Base-by-base conservation (phyloP, 2,329 filamentous ascomycete species). In the Trichoderma endophyticum region DNA sequence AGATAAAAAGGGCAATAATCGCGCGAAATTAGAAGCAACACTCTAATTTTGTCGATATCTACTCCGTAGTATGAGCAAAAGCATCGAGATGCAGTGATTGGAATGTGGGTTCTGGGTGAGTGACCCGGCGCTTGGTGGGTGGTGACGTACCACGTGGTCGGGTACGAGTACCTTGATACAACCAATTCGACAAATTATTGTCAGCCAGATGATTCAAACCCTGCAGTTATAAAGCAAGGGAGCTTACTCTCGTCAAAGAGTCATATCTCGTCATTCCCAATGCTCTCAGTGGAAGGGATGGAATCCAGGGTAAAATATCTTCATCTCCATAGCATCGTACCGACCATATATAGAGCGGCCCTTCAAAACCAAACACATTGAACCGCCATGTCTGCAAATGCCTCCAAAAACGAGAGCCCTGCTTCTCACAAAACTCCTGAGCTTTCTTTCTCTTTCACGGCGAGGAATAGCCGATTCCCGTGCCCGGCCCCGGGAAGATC, bases 141-240 rank as follows among this genome's bases (percentile, higher is more conserved):
- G 64, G 64, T 67, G 54, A 67, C 64, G 51, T 67, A 59, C 64
- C 54, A 28, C 64, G 32, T 39, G 32, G 18, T 59, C 64, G 64
- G 64, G 64, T 67, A 67, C 64, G 26, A 34, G 21, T 67, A 24
- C 64, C 64, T 59, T 59, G 51, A 57, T 39, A 26, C 48, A 54
- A 54, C 48, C 48, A 54, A 54, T 3, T 24, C 48, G 48, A 54
- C 48, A 24, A 12, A 54, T 54, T 54, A 24, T 24, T 24, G 48
- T 54, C 48, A 54, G 48, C 48, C 48, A 24, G 43, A 21, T 51
- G 43, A 4, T 51, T 51, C 2, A 6, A 21, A 21, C 43, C 43
- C 43, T 54, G 48, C 48, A 24, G 48, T 54, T 54, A 54, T 54
- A 54, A 51, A 54, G 48, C 21, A 64, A 28, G 26, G 34, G 18